phyloP scores from a whole-genome alignment of 2,329 filamentous ascomycete genomes.

The Alternaria ethzedia region DNA sequence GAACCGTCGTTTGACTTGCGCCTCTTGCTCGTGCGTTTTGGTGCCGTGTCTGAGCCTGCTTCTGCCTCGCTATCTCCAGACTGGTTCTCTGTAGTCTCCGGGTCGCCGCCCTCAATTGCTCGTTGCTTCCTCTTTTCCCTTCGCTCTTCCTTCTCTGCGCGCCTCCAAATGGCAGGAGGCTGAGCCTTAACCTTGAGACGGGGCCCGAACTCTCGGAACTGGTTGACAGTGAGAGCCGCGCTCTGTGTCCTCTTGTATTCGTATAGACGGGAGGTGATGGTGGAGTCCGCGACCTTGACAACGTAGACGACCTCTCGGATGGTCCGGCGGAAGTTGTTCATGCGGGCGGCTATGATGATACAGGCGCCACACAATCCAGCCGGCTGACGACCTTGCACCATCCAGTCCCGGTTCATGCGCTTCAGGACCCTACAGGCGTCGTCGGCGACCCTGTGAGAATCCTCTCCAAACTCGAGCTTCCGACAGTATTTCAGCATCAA shows the following conservation, averaged over 20 bases:
- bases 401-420: slow-evolving; percentile 97
- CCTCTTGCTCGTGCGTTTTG: slow-evolving; percentile 29
- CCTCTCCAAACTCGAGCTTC: slow-evolving; percentile 86
- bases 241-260: slow-evolving; percentile 91
- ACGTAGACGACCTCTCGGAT: slow-evolving; percentile 97
- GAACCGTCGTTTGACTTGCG: slow-evolving; percentile 30
- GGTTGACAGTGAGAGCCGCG: slow-evolving; percentile 82
- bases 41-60: slow-evolving; percentile 12
- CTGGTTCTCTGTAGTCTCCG: slow-evolving; percentile 5
- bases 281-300: slow-evolving; percentile 93
- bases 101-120: slow-evolving; percentile 14
- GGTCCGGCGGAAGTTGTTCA: slow-evolving; percentile 96
- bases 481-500: slow-evolving; percentile 90
- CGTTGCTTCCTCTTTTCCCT: slow-evolving; percentile 37
- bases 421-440: slow-evolving; percentile 87
- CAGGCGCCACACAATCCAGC: slow-evolving; percentile 94
- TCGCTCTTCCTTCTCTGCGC: slow-evolving; percentile 58
- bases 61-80: slow-evolving; percentile 13
- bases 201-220: slow-evolving; percentile 77
- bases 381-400: slow-evolving; percentile 90
- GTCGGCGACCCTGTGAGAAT: slow-evolving; percentile 82
- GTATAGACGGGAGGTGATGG: slow-evolving; percentile 86
- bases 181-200: slow-evolving; percentile 65
- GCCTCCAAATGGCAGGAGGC: slow-evolving; percentile 80
- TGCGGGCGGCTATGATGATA: slow-evolving; percentile 90